Evolutionary conservation across 2,329 filamentous ascomycete species (phyloP).

Genomic region (Trichoderma semiorbis): DNA sequence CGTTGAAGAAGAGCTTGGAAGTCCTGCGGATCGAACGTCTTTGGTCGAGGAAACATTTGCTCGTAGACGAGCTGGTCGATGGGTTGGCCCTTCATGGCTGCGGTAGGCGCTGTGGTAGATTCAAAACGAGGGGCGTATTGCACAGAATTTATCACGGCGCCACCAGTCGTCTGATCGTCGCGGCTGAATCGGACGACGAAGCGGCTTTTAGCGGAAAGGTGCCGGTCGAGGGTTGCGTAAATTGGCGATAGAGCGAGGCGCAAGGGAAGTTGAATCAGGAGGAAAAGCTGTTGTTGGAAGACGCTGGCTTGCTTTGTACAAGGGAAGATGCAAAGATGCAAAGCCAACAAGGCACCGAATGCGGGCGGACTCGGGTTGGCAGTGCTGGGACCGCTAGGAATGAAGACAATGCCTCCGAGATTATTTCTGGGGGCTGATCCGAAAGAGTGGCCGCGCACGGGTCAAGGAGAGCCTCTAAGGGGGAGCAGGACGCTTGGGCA

Average conservation of each 20-base stretch:
- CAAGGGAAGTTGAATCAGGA: background rate
- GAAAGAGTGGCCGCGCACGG: background rate
- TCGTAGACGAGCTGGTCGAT: conserved; percentile 72
- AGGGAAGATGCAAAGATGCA: background rate
- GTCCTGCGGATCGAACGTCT: conserved; percentile 64
- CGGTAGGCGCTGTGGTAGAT: conserved; percentile 1
- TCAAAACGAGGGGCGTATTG: background rate
- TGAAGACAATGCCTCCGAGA: conserved; percentile 6
- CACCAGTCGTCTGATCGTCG: background rate
- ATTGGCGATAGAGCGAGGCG: background rate
- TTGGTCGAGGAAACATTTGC: conserved; percentile 67
- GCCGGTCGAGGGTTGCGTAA: background rate
- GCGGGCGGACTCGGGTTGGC: conserved; percentile 2
- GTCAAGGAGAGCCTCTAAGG: background rate
- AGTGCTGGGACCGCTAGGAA: conserved; percentile 4
- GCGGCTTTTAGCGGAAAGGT: background rate
- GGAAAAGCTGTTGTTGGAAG: background rate
- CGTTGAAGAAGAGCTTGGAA: conserved; percentile 69
- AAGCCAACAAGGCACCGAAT: background rate
- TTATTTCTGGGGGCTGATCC: background rate
- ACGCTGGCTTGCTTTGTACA: background rate
- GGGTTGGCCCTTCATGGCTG: conserved; percentile 66
- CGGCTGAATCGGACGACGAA: background rate
- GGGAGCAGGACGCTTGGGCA: background rate
- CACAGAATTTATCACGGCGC: background rate